A percentile compares a stretch with the other conserved stretches of the same genome.
phyloP scores from a whole-genome alignment of 306 rosid species.

The Casuarina glauca region DNA sequence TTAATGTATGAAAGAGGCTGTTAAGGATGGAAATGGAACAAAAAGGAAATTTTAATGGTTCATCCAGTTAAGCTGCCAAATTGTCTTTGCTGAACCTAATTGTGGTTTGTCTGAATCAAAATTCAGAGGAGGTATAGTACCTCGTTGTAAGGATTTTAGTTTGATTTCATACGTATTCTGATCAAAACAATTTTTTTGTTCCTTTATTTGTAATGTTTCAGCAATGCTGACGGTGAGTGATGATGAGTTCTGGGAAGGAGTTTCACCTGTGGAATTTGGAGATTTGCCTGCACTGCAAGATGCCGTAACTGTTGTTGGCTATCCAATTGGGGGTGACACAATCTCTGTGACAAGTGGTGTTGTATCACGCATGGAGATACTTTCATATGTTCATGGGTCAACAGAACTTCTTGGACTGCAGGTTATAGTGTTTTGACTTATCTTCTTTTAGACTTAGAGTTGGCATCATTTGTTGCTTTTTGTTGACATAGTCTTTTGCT shows the following conservation, averaged over 20 bases:
- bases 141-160: not conserved
- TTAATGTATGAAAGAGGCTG: not conserved
- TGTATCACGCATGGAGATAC: constrained; percentile 89
- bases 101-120: not conserved
- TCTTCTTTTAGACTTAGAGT: constrained; percentile 14
- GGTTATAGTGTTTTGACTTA: constrained; percentile 41
- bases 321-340: constrained; percentile 97
- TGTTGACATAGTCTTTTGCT: constrained; percentile 13
- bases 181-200: constrained; percentile 6
- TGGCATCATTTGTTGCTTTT: constrained; percentile 3
- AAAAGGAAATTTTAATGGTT: not conserved
- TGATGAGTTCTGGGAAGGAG: constrained; percentile 95
- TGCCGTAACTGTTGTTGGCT: constrained; percentile 94
- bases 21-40: not conserved
- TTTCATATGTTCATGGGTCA: constrained; percentile 92
- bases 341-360: constrained; percentile 98
- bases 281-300: constrained; percentile 87
- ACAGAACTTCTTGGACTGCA: constrained; percentile 97
- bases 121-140: not conserved
- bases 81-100: not conserved
- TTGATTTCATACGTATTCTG: not conserved
- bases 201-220: constrained; percentile 42
- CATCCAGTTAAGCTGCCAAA: not conserved
- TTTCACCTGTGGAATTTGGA: constrained; percentile 83
- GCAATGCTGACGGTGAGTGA: constrained; percentile 89